Percentiles rank a stretch among this genome's conserved stretches.
Evolutionary conservation across 2,329 filamentous ascomycete species (phyloP).

Genomic region (Fusarium palustre): DNA sequence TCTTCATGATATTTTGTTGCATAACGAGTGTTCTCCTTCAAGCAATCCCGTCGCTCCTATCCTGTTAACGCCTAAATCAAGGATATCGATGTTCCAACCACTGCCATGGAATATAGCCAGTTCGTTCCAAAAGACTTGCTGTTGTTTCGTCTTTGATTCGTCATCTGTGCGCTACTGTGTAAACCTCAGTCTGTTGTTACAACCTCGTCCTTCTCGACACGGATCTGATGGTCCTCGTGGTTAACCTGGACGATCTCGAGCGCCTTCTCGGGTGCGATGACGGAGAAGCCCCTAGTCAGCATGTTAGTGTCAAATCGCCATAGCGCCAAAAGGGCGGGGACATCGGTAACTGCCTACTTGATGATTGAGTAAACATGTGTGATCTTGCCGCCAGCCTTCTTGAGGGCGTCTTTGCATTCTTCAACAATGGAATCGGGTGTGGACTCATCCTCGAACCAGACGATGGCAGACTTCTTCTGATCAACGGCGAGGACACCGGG

Average conservation of each 20-base stretch:
- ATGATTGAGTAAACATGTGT: slow-evolving; percentile 80
- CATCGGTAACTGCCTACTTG: slow-evolving; percentile 64
- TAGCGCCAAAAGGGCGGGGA: background rate
- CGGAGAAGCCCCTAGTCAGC: slow-evolving; percentile 76
- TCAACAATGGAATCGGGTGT: slow-evolving; percentile 73
- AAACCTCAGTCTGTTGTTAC: slow-evolving; percentile 59
- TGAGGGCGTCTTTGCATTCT: slow-evolving; percentile 77
- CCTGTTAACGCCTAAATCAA: slow-evolving; percentile 39
- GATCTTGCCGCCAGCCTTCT: slow-evolving; percentile 77
- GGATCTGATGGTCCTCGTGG: slow-evolving; percentile 61
- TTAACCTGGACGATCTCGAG: slow-evolving; percentile 75
- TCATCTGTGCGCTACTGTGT: slow-evolving; percentile 5
- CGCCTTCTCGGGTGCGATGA: slow-evolving; percentile 75
- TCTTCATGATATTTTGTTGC: slow-evolving; percentile 5
- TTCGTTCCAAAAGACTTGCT: slow-evolving; percentile 27
- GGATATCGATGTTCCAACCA: slow-evolving; percentile 23
- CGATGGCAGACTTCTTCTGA: slow-evolving; percentile 77
- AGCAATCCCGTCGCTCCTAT: slow-evolving; percentile 31
- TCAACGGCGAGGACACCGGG: slow-evolving; percentile 72
- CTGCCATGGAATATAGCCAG: slow-evolving; percentile 10
- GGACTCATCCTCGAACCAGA: slow-evolving; percentile 79
- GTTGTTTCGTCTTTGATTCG: slow-evolving; percentile 20
- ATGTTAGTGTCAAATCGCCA: slow-evolving; percentile 42
- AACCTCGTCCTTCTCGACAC: slow-evolving; percentile 81
- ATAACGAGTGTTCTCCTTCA: slow-evolving; percentile 36